phyloP scores from a whole-genome alignment of 352 stramenopile genomes.

The Globisporangium nagaii region DNA sequence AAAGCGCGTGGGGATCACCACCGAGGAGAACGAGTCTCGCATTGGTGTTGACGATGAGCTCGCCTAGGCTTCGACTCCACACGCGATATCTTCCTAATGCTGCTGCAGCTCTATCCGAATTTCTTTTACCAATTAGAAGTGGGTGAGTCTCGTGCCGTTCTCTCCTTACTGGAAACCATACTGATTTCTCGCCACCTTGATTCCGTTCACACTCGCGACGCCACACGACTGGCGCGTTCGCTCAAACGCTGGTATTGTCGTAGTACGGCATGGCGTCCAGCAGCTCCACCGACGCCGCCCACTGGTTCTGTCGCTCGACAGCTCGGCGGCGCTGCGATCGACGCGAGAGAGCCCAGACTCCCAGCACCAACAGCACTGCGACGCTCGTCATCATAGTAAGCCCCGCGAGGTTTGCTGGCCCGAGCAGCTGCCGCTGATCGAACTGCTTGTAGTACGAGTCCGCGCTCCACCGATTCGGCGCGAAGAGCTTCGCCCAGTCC shows the following conservation, averaged over 20 bases:
- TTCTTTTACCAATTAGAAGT: too few relatives aligned
- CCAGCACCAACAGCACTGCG: not conserved
- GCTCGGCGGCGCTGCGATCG: not conserved
- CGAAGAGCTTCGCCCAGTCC: conserved; percentile 2
- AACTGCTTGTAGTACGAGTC: not conserved
- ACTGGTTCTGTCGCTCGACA: conserved; percentile 6
- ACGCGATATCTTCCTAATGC: too few relatives aligned
- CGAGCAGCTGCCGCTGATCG: conserved; percentile 1
- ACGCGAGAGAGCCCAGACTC: not conserved
- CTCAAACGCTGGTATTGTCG: not conserved
- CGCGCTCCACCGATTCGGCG: not conserved
- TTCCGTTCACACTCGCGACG: too few relatives aligned
- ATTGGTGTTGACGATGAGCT: too few relatives aligned
- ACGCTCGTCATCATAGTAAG: conserved; percentile 1
- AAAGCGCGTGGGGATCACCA: too few relatives aligned
- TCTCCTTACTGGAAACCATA: too few relatives aligned
- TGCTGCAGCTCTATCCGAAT: too few relatives aligned
- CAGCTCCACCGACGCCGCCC: conserved; percentile 6
- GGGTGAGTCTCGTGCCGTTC: too few relatives aligned
- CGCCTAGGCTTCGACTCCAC: too few relatives aligned
- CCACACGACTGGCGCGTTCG: too few relatives aligned
- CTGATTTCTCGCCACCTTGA: too few relatives aligned
- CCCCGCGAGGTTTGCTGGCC: not conserved
- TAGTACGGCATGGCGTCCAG: conserved; percentile 6
- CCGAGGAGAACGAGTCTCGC: too few relatives aligned